Evolutionary conservation across 345 rosid genomes (phyloP), one percentile per base, ranked within the genome.

Genomic region (Anacardium occidentale): DNA sequence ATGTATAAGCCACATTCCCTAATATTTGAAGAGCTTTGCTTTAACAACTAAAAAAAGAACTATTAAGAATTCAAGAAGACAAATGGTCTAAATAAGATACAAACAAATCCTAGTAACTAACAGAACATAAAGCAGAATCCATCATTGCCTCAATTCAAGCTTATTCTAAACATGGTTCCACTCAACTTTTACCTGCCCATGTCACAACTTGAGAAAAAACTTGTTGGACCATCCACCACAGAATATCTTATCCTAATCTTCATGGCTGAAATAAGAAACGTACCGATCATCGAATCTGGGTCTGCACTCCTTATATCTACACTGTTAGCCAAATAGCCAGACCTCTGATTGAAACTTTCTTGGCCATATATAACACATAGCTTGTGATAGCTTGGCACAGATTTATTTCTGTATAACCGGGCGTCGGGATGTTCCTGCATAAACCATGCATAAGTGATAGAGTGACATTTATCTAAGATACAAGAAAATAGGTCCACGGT

Each of bases 281-380:
- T 79, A 84, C 87, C 82, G 66, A 58, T 67, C 47, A 55, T 63
- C 64, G 75, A 70, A 73, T 60, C 74, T 22, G 66, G 75, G 62
- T 51, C 68, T 58, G 70, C 64, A 54, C 47, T 44, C 42, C 74
- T 75, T 47, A 48, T 22, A 70, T 75, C 77, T n/a, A 67, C 61
- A 66, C 60, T 45, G 32, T 60, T 48, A 57, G 59, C 80, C 56
- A 56, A 21, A 51, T 14, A 34, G 32, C 71, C 50, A 59, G 75
- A 67, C 74, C 79, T 72, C 67, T 70, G 77, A 50, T 75, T 67
- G 61, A 65, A 73, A 73, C 65, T 77, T 75, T 81, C 87, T 81
- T 77, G 69, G 45, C 83, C 85, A 64, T 72, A 81, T 79, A 84
- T 70, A 53, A 81, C 75, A 61, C 82, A 84, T n/a, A 84, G 82